These are phyloP conservation scores for Kwoniella botswanensis DNA, from an alignment of 768 basidiomycete genomes.

Conservation along the genomic window DNA sequence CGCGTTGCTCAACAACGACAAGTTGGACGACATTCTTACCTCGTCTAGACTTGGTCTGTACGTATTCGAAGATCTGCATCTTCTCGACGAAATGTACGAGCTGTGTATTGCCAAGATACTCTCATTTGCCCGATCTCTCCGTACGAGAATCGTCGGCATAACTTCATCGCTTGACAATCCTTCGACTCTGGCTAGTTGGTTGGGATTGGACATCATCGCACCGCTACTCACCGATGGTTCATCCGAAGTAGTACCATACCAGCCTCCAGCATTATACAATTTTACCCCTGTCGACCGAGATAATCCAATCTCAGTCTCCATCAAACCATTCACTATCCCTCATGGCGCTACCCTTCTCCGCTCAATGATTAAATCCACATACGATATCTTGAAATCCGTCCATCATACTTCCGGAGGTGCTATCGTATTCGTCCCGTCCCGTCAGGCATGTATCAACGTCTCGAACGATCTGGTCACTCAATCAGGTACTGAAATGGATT, in stretches of 20 bases:
- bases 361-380: constrained; percentile 87
- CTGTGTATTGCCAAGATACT: constrained; percentile 75
- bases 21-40: constrained; percentile 29
- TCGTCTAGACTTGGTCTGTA: constrained; percentile 67
- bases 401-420: constrained; percentile 58
- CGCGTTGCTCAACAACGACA: constrained; percentile 38
- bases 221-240: constrained; percentile 46
- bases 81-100: constrained; percentile 80
- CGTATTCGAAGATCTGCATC: constrained; percentile 82
- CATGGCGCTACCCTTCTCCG: constrained; percentile 87
- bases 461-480: constrained; percentile 87
- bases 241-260: not conserved
- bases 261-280: constrained; percentile 60
- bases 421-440: constrained; percentile 88
- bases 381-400: constrained; percentile 68
- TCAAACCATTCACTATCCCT: constrained; percentile 80
- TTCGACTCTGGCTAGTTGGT: constrained; percentile 79
- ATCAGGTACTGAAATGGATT: constrained; percentile 74
- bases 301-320: constrained; percentile 70
- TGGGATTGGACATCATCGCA: constrained; percentile 68
- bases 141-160: constrained; percentile 77
- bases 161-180: constrained; percentile 80
- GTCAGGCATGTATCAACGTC: constrained; percentile 71
- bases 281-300: constrained; percentile 85
- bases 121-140: constrained; percentile 66